These are phyloP conservation scores for Draba incana DNA, from an alignment of 345 rosid genomes.

Conservation along the genomic window DNA sequence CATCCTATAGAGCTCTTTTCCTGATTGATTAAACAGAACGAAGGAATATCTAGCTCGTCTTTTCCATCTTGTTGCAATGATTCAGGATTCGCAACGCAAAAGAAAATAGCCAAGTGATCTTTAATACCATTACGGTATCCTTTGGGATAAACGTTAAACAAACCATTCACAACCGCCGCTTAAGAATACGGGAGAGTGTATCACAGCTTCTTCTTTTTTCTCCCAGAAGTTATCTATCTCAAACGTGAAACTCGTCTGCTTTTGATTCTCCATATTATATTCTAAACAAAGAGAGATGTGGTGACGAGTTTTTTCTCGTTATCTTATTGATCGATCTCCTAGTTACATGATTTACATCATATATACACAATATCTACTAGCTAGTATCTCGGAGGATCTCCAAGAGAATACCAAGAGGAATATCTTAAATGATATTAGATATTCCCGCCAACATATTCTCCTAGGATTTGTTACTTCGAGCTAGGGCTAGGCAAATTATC, in stretches of 20 bases:
- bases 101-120: conserved; percentile 2
- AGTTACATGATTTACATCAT: no score
- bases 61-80: conserved; percentile 11
- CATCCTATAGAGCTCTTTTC: background rate
- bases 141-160: no score
- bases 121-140: background rate
- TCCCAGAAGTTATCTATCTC: conserved; percentile 9
- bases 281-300: no score
- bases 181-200: background rate
- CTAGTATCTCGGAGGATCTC: no score
- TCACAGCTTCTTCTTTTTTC: conserved; percentile 1
- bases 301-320: no score
- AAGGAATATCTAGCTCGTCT: background rate
- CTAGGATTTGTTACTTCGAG: no score
- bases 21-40: conserved; percentile 1
- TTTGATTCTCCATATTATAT: conserved; percentile 11
- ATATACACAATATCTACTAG: no score
- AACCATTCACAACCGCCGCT: conserved; percentile 22
- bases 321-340: no score
- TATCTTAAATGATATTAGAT: no score
- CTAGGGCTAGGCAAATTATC: no score
- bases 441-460: no score
- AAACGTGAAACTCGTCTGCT: conserved; percentile 12
- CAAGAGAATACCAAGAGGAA: no score
- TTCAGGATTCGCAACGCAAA: background rate